Percentiles rank a stretch among this genome's conserved stretches.
phyloP scores from a whole-genome alignment of 1,139 yeast species.

The Nadsonia commutata region DNA sequence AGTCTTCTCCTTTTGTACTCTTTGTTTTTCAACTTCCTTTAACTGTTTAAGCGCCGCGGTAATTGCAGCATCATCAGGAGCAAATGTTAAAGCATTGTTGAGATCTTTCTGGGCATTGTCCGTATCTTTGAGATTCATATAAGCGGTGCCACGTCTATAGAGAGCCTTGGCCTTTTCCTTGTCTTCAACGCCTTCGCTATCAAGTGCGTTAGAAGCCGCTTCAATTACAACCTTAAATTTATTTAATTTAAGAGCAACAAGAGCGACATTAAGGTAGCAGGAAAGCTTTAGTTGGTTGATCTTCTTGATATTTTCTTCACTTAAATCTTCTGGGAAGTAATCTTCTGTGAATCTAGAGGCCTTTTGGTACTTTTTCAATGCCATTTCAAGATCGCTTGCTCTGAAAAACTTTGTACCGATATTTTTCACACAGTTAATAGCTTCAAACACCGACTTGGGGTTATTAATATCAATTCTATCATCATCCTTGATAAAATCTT shows the following conservation, averaged over 20 bases:
- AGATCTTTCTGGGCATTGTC: constrained; percentile 57
- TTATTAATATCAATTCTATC: constrained; percentile 43
- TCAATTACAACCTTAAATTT: constrained; percentile 41
- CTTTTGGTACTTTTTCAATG: constrained; percentile 57
- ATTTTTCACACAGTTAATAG: constrained; percentile 53
- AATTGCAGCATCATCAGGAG: constrained; percentile 69
- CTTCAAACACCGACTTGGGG: constrained; percentile 51
- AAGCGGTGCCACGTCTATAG: constrained; percentile 77
- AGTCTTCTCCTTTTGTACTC: neutral
- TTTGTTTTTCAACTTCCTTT: neutral
- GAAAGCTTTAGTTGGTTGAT: constrained; percentile 43
- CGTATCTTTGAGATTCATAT: constrained; percentile 47
- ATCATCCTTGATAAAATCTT: constrained; percentile 63
- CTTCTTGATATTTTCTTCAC: constrained; percentile 29
- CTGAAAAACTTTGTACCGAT: constrained; percentile 70
- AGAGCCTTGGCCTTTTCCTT: constrained; percentile 69
- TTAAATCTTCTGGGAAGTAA: constrained; percentile 41
- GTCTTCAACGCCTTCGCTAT: constrained; percentile 44
- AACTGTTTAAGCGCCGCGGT: constrained; percentile 2
- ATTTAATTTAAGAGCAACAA: constrained; percentile 55
- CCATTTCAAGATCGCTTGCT: constrained; percentile 38
- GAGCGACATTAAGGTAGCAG: constrained; percentile 54
- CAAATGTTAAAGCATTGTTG: constrained; percentile 45
- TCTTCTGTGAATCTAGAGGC: constrained; percentile 55
- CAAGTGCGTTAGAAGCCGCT: constrained; percentile 55